Base-by-base conservation (phyloP, 2,329 filamentous ascomycete genomes). In the Diaporthe ilicicola region DNA sequence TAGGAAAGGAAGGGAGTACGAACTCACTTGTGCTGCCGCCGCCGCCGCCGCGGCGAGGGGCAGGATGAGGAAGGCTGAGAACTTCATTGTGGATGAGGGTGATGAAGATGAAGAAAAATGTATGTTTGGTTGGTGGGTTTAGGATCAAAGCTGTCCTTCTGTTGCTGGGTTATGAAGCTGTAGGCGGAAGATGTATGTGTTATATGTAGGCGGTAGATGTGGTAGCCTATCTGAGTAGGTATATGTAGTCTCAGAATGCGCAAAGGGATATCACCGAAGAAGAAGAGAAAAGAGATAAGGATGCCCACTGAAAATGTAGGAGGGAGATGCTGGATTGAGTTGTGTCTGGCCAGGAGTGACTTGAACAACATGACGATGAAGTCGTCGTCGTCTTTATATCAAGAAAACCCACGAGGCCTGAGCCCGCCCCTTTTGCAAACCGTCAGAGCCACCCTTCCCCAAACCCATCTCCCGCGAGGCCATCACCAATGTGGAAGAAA, bases 311-410 rank as follows among this genome's bases (percentile, higher is more conserved):
- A 34, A 4, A 34, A 34, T 9, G 32, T 34, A 9, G 32, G 9
- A 34, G 32, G 19, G 10, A n/a, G 34, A 64, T 17, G 3, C 32
- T n/a, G 29, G 24, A 27, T 37, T 50, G 59, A 64, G 44, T 22
- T 17, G n/a, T 50, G 44, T 3, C 12, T 50, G 59, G 12, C n/a
- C n/a, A 37, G 32, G 13, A 37, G 2, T 2, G 22, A 8, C 1
- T 4, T 19, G 13, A 24, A 37, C 6, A 29, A 24, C 44, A 27
- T 24, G 59, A 37, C n/a, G 37, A 64, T n/a, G n/a, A 34, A n/a
- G n/a, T n/a, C n/a, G 3, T 64, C 59, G 15, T n/a, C 19, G 37
- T 64, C 44, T 50, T 62, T 64, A 64, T 64, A 64, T 64, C 44
- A 37, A 9, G 2, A 19, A 9, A 4, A 19, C 6, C 12, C 12